phyloP scores from a whole-genome alignment of 1,284 basidiomycete species.

The Erythrobasidium hasegawianum region DNA sequence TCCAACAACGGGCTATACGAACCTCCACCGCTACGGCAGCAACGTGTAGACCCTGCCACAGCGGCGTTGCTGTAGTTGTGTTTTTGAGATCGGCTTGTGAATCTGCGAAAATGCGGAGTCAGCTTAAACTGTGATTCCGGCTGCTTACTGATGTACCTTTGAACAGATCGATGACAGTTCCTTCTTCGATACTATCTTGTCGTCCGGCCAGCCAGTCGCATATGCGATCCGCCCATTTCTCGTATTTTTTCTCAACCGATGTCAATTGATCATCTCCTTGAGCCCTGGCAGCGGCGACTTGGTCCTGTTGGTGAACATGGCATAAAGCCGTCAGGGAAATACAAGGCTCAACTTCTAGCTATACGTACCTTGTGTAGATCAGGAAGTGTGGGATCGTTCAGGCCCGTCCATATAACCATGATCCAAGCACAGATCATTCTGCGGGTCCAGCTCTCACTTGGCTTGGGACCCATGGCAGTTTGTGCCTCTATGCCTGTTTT shows the following conservation, averaged over 20 bases:
- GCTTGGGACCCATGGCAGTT: conserved; percentile 61
- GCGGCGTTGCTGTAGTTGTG: conserved; percentile 45
- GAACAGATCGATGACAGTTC: conserved; percentile 59
- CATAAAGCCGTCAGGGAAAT: too few relatives aligned
- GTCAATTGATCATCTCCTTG: conserved; percentile 1
- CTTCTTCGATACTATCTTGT: conserved; percentile 34
- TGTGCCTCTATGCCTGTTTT: conserved; percentile 56
- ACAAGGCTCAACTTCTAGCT: too few relatives aligned
- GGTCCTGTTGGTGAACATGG: too few relatives aligned
- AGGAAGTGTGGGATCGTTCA: too few relatives aligned
- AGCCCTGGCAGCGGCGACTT: too few relatives aligned
- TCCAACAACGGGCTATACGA: conserved; percentile 12
- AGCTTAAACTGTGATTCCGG: conserved; percentile 6
- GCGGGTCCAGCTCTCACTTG: conserved; percentile 54
- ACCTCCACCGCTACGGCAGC: conserved; percentile 71
- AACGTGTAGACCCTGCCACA: conserved; percentile 61
- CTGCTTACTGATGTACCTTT: conserved; percentile 53
- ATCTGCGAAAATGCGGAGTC: conserved; percentile 41
- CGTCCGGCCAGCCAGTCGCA: conserved; percentile 64
- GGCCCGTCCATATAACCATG: too few relatives aligned
- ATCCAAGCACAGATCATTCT: too few relatives aligned
- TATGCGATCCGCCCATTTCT: conserved; percentile 2
- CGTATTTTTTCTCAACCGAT: conserved; percentile 1
- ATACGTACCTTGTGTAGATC: too few relatives aligned
- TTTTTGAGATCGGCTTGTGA: conserved; percentile 35